phyloP scores from a whole-genome alignment of 2,329 filamentous ascomycete species.

The Ilyonectria sp. region DNA sequence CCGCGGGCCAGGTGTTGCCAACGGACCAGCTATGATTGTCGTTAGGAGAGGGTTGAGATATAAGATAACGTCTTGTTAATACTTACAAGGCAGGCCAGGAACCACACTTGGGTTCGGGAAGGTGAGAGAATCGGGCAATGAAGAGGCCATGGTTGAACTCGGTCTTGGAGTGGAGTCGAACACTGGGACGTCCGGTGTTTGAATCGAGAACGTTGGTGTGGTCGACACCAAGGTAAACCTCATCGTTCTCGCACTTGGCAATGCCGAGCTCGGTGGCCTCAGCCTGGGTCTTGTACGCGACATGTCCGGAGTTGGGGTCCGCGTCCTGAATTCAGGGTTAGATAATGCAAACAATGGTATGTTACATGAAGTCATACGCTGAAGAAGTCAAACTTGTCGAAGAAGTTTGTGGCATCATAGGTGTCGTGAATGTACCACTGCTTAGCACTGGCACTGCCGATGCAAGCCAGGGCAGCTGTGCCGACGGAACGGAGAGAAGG shows the following conservation, averaged over 20 bases:
- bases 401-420: slow-evolving; percentile 62
- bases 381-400: slow-evolving; percentile 63
- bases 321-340: slow-evolving; percentile 40
- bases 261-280: slow-evolving; percentile 56
- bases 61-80: not conserved
- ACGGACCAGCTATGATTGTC: slow-evolving; percentile 60
- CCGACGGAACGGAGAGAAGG: slow-evolving; percentile 58
- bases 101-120: slow-evolving; percentile 77
- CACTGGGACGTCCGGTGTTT: slow-evolving; percentile 64
- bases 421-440: slow-evolving; percentile 58
- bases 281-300: slow-evolving; percentile 63
- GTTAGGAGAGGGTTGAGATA: slow-evolving; percentile 1
- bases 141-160: slow-evolving; percentile 77
- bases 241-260: slow-evolving; percentile 49
- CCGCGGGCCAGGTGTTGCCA: slow-evolving; percentile 69
- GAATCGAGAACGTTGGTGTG: slow-evolving; percentile 43
- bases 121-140: slow-evolving; percentile 78
- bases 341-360: slow-evolving; percentile 21
- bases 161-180: slow-evolving; percentile 76
- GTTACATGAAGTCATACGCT: slow-evolving; percentile 46
- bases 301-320: slow-evolving; percentile 78
- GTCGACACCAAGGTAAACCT: slow-evolving; percentile 60
- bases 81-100: slow-evolving; percentile 79
- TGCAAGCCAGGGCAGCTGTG: slow-evolving; percentile 56
- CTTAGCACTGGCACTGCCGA: slow-evolving; percentile 51